Conservation (phyloP, 345 rosid genomes). For the Eucalyptus curtisii region DNA sequence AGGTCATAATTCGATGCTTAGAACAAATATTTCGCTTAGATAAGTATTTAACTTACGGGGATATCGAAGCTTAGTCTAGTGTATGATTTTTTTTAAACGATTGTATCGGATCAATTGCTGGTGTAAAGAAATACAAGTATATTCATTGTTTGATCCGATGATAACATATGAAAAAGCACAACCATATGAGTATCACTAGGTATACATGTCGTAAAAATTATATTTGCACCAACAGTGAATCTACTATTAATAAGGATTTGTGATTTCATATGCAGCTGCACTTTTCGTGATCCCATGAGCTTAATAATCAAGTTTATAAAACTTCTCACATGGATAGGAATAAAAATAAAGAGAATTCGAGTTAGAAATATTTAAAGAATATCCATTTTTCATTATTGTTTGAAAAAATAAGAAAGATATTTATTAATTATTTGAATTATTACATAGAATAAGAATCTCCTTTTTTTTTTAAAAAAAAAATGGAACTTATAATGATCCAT, state of each 20-base stretch:
- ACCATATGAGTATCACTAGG: rapidly evolving
- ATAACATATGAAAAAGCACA: rapidly evolving
- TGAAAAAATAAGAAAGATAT: too few relatives aligned
- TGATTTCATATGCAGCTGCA: not conserved
- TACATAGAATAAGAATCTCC: too few relatives aligned
- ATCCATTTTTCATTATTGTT: too few relatives aligned
- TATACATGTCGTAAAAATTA: not conserved
- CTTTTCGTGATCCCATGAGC: not conserved
- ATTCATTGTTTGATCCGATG: not conserved
- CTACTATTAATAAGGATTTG: not conserved
- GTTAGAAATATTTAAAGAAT: too few relatives aligned
- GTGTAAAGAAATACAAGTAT: not conserved
- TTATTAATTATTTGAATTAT: too few relatives aligned
- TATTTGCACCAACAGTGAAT: not conserved
- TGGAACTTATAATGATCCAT: not conserved
- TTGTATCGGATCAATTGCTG: not conserved
- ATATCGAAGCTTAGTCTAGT: not conserved
- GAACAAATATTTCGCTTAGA: not conserved
- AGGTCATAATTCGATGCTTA: not conserved
- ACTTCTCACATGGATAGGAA: too few relatives aligned
- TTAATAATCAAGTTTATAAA: not conserved
- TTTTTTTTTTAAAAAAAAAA: too few relatives aligned
- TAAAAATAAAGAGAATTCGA: too few relatives aligned
- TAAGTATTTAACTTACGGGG: not conserved
- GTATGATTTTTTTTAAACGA: not conserved